Evolutionary conservation across 805 yeast species (phyloP).

Genomic region (Yamadazyma scolyti): DNA sequence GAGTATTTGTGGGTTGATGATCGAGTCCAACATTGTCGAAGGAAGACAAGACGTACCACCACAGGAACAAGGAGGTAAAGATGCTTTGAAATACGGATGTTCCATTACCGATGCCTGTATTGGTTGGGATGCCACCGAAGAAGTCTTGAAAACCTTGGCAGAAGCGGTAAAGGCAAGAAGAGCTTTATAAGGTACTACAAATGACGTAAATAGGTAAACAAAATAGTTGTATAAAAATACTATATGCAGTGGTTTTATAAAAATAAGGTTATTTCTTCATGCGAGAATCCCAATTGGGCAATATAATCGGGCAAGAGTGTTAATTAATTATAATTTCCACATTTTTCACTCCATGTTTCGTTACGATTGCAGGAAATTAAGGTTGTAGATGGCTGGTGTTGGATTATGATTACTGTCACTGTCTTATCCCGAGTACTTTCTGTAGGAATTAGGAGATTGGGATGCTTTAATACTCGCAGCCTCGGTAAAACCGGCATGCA

Average conservation of each 20-base stretch:
- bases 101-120: constrained; percentile 98
- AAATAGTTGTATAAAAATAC: no score
- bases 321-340: no score
- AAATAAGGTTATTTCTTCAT: no score
- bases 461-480: no score
- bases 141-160: constrained; percentile 74
- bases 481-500: no score
- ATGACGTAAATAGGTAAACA: no score
- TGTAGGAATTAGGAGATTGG: no score
- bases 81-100: constrained; percentile 82
- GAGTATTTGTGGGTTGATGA: constrained; percentile 87
- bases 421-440: no score
- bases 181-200: constrained; percentile 20
- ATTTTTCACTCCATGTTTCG: background rate
- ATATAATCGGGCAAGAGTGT: no score
- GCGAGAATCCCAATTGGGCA: no score
- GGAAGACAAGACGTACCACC: constrained; percentile 85
- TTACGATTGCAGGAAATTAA: background rate
- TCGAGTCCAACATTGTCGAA: constrained; percentile 86
- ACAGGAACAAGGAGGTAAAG: constrained; percentile 39
- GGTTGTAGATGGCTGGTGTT: background rate
- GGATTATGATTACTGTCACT: no score
- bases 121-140: constrained; percentile 82
- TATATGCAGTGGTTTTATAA: no score
- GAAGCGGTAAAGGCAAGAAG: constrained; percentile 83